These are phyloP conservation scores for Periglandula ipomoeae DNA, from an alignment of 2,329 filamentous ascomycete genomes.

Conservation along the genomic window DNA sequence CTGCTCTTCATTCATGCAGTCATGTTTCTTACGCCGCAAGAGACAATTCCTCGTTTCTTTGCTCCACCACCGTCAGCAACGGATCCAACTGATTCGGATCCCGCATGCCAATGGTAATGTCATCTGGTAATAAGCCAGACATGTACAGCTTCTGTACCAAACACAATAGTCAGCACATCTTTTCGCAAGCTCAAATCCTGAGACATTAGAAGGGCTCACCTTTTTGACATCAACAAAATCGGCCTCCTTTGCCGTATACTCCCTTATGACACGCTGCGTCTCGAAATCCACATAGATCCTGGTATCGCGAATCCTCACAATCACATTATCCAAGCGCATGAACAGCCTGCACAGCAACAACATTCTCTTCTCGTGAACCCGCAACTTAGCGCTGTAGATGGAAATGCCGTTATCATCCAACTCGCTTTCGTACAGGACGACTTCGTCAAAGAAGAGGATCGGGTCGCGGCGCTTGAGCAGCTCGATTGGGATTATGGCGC, in stretches of 20 bases:
- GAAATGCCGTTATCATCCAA: slow-evolving; percentile 96
- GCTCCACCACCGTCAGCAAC: slow-evolving; percentile 61
- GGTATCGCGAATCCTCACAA: slow-evolving; percentile 82
- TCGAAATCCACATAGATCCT: slow-evolving; percentile 86
- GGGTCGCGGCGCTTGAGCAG: slow-evolving; percentile 83
- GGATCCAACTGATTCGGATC: slow-evolving; percentile 70
- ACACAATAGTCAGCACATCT: neutral
- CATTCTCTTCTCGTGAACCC: slow-evolving; percentile 85
- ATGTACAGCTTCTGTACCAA: slow-evolving; percentile 35
- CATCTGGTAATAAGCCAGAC: slow-evolving; percentile 51
- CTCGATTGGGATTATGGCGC: slow-evolving; percentile 64
- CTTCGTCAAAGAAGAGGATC: slow-evolving; percentile 93
- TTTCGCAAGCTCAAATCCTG: slow-evolving; percentile 5
- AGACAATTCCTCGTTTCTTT: slow-evolving; percentile 44
- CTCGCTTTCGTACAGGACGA: slow-evolving; percentile 94
- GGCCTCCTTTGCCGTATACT: slow-evolving; percentile 85
- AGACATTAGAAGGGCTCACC: slow-evolving; percentile 35
- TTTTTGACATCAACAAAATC: slow-evolving; percentile 66
- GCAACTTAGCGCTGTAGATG: slow-evolving; percentile 78
- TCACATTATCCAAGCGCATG: slow-evolving; percentile 83
- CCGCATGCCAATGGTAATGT: slow-evolving; percentile 65
- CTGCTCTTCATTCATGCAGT: neutral
- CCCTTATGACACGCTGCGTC: slow-evolving; percentile 68
- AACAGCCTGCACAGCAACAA: slow-evolving; percentile 81
- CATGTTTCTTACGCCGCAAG: slow-evolving; percentile 8